Percentiles rank a stretch among this genome's conserved stretches.
Conservation (phyloP, 2,329 filamentous ascomycete genomes). For the Aspergillus amoenus region DNA sequence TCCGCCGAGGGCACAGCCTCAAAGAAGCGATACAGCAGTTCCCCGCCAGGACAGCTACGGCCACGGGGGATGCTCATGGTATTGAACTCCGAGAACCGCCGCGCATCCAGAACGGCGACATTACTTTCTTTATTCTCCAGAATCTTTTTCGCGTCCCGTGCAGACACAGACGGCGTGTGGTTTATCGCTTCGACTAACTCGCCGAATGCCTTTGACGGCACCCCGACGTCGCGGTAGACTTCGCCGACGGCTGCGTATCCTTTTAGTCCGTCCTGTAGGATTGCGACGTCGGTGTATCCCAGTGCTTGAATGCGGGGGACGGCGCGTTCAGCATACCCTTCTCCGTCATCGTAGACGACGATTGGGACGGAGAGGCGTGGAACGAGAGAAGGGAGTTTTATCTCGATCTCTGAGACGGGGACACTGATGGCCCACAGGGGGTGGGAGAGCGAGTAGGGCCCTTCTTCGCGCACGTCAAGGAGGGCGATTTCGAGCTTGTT, state of each 20-base stretch:
- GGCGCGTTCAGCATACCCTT: neutral
- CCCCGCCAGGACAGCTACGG: neutral
- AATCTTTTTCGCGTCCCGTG: neutral
- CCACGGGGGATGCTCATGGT: constrained; percentile 4
- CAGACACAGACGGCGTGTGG: neutral
- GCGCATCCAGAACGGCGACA: constrained; percentile 1
- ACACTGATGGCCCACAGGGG: constrained; percentile 2
- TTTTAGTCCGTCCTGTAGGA: neutral
- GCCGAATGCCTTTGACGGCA: neutral
- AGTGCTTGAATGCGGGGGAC: neutral
- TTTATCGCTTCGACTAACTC: constrained; percentile 1
- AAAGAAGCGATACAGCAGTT: constrained; percentile 3
- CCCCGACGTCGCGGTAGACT: constrained; percentile 2
- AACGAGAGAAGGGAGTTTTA: neutral
- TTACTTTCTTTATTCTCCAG: neutral
- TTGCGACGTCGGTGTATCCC: neutral
- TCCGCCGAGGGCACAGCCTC: neutral
- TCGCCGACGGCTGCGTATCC: neutral
- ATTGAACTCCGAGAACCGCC: neutral
- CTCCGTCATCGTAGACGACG: constrained; percentile 1
- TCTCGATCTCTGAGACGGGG: neutral
- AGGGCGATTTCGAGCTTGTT: constrained; percentile 1
- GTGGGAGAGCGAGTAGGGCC: constrained; percentile 1
- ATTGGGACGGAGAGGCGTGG: neutral
- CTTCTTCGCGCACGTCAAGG: neutral